Percentiles rank a stretch among this genome's conserved stretches.
phyloP scores from a whole-genome alignment of 306 rosid species.

The Fragaria nilgerrensis region DNA sequence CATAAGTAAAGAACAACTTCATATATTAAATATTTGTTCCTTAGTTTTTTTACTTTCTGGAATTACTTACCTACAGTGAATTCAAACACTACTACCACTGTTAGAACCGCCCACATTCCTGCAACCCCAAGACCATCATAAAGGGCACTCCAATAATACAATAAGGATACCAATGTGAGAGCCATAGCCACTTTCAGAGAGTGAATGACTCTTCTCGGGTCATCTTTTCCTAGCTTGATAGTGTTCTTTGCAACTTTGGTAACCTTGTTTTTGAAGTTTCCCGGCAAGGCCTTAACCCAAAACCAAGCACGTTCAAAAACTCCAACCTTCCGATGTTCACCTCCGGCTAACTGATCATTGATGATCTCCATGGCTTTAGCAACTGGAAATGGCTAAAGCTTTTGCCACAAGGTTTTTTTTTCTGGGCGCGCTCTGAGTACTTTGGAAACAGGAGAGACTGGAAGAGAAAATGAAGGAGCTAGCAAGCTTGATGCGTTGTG shows the following conservation, averaged over 20 bases:
- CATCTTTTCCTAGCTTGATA: conserved; percentile 73
- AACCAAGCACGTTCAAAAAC: conserved; percentile 8
- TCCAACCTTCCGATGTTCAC: conserved; percentile 21
- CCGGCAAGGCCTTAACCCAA: conserved; percentile 35
- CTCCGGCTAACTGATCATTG: conserved; percentile 24
- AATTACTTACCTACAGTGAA: conserved; percentile 68
- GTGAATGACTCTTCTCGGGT: conserved; percentile 82
- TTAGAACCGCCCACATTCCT: conserved; percentile 93
- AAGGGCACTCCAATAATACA: conserved; percentile 71
- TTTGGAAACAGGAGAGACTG: conserved; percentile 2
- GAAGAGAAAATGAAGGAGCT: conserved; percentile 24
- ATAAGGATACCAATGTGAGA: conserved; percentile 74
- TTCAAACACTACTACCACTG: conserved; percentile 85
- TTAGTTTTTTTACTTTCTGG: not conserved
- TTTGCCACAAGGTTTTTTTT: conserved; percentile 14
- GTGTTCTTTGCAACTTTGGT: conserved; percentile 32
- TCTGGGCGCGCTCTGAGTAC: not conserved
- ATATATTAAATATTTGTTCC: not conserved
- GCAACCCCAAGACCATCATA: conserved; percentile 77
- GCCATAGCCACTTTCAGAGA: conserved; percentile 89
- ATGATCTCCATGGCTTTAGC: conserved; percentile 44
- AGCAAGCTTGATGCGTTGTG: not conserved
- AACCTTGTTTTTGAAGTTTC: conserved; percentile 37
- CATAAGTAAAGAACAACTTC: not conserved
- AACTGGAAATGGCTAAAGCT: not conserved